Conservation (phyloP, 2,329 filamentous ascomycete genomes). For the Trichoderma pleuroti region DNA sequence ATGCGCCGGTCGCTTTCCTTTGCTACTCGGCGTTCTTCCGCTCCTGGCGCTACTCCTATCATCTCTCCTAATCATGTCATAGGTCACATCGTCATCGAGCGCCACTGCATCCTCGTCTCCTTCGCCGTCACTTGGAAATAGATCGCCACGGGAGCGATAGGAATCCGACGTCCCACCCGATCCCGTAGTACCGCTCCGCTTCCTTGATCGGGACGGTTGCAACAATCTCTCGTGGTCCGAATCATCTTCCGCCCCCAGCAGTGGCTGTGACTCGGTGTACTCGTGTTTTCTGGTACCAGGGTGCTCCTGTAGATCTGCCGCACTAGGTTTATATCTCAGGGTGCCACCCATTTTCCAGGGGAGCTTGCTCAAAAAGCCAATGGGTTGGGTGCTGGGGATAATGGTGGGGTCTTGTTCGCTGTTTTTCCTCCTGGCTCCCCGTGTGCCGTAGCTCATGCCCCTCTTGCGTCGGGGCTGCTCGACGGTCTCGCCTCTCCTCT, state of each 20-base stretch:
- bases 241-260: constrained; percentile 49
- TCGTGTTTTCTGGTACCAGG: constrained; percentile 50
- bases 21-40: constrained; percentile 59
- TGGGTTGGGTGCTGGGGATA: constrained; percentile 80
- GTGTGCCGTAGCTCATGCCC: constrained; percentile 86
- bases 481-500: constrained; percentile 40
- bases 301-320: constrained; percentile 85
- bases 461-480: constrained; percentile 69
- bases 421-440: constrained; percentile 49
- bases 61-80: constrained; percentile 74
- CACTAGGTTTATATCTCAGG: constrained; percentile 83
- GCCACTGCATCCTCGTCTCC: constrained; percentile 93
- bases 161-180: constrained; percentile 84
- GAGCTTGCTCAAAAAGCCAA: constrained; percentile 79
- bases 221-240: constrained; percentile 30
- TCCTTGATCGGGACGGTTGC: constrained; percentile 34
- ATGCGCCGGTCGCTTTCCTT: constrained; percentile 50
- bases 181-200: constrained; percentile 73
- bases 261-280: constrained; percentile 62
- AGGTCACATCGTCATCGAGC: constrained; percentile 86
- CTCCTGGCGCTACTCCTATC: constrained; percentile 59
- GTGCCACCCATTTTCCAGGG: constrained; percentile 83
- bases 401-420: constrained; percentile 74
- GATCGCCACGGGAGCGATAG: constrained; percentile 79
- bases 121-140: constrained; percentile 81